Base-by-base conservation (phyloP, 495 filamentous ascomycete species). In the Baudoinia panamericana region DNA sequence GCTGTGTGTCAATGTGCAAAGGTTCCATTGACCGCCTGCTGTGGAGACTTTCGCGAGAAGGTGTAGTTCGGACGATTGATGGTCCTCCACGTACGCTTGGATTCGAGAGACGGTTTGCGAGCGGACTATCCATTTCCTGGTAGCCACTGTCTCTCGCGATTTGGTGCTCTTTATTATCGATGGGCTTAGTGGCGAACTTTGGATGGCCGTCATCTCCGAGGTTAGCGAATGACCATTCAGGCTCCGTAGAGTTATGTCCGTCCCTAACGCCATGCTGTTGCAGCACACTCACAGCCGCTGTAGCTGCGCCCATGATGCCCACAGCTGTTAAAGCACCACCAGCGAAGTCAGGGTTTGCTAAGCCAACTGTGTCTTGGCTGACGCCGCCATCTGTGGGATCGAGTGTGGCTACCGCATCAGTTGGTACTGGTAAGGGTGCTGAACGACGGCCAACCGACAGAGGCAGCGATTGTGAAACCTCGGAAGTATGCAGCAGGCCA, bases 71-170 rank as follows among this genome's bases (percentile, higher is more conserved):
- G 4, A 50, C 15, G 6, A 23, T 34, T 2, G 40, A 27, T 10
- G 23, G 18, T 9, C 13, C 27, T 3, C 7, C 27, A 21, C 8
- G 19, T n/a, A 32, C 19, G 16, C 47, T 45, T 8, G 41, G 29
- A 4, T 13, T 17, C 20, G 39, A 45, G 30, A 26, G 45, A 18
- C 28, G 37, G 17, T 44, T 30, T 22, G 35, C 44, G 4, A 30
- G 3, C 13, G 48, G 48, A 30, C 32, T 49, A 24, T 16, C 31
- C 5, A 52, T 46, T 24, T 61, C 61, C 23, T 65, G 64, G 42
- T 63, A 67, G 5, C 64, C 64, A 43, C 63, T 67, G 43, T 68
- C 64, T 20, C 64, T 52, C 10, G 45, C 39, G 16, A 46, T 33
- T 17, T 55, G 38, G 29, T 57, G 50, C 16, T 53, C 42, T 12